Percentiles rank a stretch among this genome's conserved stretches.
These are phyloP conservation scores for Cercophora newfieldiana DNA, from an alignment of 495 filamentous ascomycete genomes.

Conservation along the genomic window DNA sequence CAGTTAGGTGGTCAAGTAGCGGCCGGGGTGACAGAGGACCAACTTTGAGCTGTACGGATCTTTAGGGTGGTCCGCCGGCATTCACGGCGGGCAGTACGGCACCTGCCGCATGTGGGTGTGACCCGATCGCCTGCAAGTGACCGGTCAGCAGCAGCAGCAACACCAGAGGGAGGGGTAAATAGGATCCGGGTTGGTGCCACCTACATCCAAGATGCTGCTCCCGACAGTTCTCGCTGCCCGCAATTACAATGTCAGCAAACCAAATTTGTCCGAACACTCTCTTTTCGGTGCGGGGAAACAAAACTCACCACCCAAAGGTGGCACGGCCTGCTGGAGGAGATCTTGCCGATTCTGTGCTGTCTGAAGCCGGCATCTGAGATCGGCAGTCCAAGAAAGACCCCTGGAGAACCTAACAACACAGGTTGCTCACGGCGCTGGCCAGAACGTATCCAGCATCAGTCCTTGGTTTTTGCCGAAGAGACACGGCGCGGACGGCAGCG, in stretches of 20 bases:
- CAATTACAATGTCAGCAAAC: neutral
- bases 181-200: neutral
- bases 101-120: conserved; percentile 45
- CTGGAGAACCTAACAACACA: too few relatives aligned
- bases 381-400: neutral
- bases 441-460: neutral
- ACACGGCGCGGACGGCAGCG: too few relatives aligned
- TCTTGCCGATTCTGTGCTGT: neutral
- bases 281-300: neutral
- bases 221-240: conserved; percentile 44
- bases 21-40: neutral
- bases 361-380: conserved; percentile 11
- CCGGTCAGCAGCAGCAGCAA: neutral
- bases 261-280: neutral
- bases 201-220: conserved; percentile 49
- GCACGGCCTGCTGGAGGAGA: conserved; percentile 17
- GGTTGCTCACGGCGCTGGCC: neutral
- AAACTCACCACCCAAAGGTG: conserved; percentile 35
- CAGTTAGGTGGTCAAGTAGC: conserved; percentile 3
- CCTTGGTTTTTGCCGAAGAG: too few relatives aligned
- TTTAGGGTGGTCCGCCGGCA: conserved; percentile 32
- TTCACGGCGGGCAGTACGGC: conserved; percentile 23
- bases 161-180: neutral
- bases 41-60: conserved; percentile 31
- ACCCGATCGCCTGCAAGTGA: conserved; percentile 43